Conservation (phyloP, 371 early-diverging fungal species). For the Entomophthora muscae region DNA sequence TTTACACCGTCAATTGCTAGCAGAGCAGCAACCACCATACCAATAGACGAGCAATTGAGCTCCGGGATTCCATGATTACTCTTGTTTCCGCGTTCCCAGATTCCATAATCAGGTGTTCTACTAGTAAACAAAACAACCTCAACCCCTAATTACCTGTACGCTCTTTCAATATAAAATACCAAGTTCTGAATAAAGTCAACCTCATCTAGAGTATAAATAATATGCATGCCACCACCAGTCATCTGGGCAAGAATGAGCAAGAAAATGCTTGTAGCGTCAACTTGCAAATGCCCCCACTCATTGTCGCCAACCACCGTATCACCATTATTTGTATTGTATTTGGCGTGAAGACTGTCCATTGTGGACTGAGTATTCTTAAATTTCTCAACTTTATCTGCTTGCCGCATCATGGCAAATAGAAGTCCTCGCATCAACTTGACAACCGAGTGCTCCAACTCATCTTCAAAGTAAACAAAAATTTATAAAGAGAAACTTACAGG, state of each 20-base stretch:
- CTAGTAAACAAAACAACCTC: too few relatives aligned
- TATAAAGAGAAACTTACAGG: constrained; percentile 35
- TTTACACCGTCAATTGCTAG: constrained; percentile 76
- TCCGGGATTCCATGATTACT: constrained; percentile 77
- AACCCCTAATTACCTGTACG: constrained; percentile 17
- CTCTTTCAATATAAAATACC: constrained; percentile 75
- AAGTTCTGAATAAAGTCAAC: constrained; percentile 82
- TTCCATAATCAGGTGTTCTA: constrained; percentile 76
- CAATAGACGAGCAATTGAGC: constrained; percentile 72
- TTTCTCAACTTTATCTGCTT: constrained; percentile 60
- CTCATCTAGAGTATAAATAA: constrained; percentile 72
- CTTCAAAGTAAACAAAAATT: constrained; percentile 17
- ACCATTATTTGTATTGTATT: constrained; percentile 70
- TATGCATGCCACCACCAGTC: constrained; percentile 59
- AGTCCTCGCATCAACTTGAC: constrained; percentile 72
- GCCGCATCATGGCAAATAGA: constrained; percentile 75
- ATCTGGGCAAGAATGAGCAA: constrained; percentile 65
- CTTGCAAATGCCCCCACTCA: constrained; percentile 68
- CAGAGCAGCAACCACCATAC: constrained; percentile 78
- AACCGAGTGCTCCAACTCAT: constrained; percentile 69
- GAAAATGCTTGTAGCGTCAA: constrained; percentile 76
- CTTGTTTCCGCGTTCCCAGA: constrained; percentile 87
- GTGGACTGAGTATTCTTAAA: constrained; percentile 61
- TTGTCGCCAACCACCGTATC: constrained; percentile 73
- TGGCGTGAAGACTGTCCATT: constrained; percentile 65